phyloP scores from a whole-genome alignment of 352 stramenopile genomes.

The Globisporangium mamillatum region DNA sequence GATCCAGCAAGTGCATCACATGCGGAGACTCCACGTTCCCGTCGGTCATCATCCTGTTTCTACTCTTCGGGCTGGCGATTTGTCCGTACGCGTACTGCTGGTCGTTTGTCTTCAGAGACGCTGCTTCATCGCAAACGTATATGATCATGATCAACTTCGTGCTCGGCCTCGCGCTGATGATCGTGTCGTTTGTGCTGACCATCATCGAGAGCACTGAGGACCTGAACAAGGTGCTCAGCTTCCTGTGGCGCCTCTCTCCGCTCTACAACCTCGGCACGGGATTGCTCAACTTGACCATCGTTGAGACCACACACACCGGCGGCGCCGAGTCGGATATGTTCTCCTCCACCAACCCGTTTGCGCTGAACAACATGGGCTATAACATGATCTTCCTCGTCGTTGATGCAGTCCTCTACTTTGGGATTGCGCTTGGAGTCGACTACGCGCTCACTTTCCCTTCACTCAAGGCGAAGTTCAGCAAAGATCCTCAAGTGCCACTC shows the following conservation, averaged over 20 bases:
- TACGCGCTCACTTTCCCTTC: conserved; percentile 60
- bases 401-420: conserved; percentile 22
- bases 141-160: conserved; percentile 62
- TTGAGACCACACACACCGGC: conserved; percentile 21
- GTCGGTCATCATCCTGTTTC: conserved; percentile 51
- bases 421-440: conserved; percentile 42
- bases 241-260: conserved; percentile 56
- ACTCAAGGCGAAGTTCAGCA: conserved; percentile 50
- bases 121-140: conserved; percentile 41
- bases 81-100: conserved; percentile 57
- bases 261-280: conserved; percentile 52
- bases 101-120: conserved; percentile 57
- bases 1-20: conserved; percentile 23
- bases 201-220: conserved; percentile 24
- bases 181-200: conserved; percentile 43
- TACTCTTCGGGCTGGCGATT: conserved; percentile 61
- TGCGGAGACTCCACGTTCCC: conserved; percentile 23
- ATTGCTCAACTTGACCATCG: conserved; percentile 36
- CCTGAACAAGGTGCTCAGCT: conserved; percentile 41
- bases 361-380: conserved; percentile 26
- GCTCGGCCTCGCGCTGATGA: conserved; percentile 54
- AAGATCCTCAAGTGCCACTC: conserved; percentile 41
- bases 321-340: conserved; percentile 13
- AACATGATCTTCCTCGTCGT: conserved; percentile 35
- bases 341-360: conserved; percentile 26